Evolutionary conservation across 2,329 filamentous ascomycete species (phyloP).

Genomic region (Fusarium anguioides): DNA sequence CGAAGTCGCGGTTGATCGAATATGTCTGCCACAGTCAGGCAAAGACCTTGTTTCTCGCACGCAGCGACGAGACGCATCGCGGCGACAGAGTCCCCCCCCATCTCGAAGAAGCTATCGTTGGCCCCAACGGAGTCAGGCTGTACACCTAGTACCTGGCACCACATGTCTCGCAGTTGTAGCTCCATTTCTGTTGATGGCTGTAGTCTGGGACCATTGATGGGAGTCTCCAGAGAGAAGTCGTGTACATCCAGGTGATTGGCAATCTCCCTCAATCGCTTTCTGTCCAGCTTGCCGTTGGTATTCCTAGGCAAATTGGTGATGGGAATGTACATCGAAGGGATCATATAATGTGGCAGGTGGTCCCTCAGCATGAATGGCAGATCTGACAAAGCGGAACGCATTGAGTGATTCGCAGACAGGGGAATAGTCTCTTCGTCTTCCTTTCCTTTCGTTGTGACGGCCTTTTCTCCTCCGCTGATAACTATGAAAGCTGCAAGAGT

Average conservation of each 20-base stretch:
- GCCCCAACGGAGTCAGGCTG: conserved; percentile 3
- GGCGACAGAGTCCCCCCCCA: conserved; percentile 57
- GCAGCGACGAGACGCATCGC: conserved; percentile 46
- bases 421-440: conserved; percentile 1
- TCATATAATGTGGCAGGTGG: conserved; percentile 7
- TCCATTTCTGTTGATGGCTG: conserved; percentile 49
- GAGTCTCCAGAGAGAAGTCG: conserved; percentile 21
- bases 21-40: conserved; percentile 56
- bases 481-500: conserved; percentile 1
- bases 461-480: background rate
- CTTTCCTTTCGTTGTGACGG: conserved; percentile 1
- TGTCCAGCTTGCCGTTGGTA: background rate
- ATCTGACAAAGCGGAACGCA: conserved; percentile 1
- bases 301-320: background rate
- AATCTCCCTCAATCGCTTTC: conserved; percentile 2
- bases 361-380: conserved; percentile 24
- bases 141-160: conserved; percentile 17
- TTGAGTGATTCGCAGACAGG: background rate
- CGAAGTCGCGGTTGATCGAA: conserved; percentile 47
- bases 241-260: conserved; percentile 6
- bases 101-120: conserved; percentile 55
- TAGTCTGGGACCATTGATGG: conserved; percentile 39
- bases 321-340: conserved; percentile 4
- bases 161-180: conserved; percentile 3
- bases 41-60: conserved; percentile 49